Evolutionary conservation across 2,329 filamentous ascomycete species (phyloP), one percentile per base, ranked within the genome.

Genomic region (Arachnopeziza araneosa): DNA sequence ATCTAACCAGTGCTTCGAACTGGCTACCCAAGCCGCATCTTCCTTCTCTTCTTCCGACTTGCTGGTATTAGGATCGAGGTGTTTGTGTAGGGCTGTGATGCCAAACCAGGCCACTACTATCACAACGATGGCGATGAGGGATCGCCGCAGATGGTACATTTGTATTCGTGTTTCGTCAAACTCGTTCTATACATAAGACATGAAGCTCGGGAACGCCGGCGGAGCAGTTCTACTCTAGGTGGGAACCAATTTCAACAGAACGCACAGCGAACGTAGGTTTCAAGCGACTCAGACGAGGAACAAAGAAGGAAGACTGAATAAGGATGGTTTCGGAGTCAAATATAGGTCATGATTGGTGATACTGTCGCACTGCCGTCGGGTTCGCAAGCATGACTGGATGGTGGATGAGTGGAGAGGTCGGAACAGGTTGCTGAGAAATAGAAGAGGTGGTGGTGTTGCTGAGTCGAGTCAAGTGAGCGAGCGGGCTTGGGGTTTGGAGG

Each of bases 1-100:
- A 73, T 93, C 89, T 61, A 87, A 73, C 82, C 88, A 93, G 69
- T 86, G 87, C 48, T 84, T 84, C 17, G 88, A 90, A 21, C 83
- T 87, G 52, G 83, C 79, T 54, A 93, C 83, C 89, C 89, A 93
- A 65, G 75, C 76, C 60, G 77, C 76, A 71, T 91, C 87, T 66
- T 86, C 84, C 56, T 78, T 76, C 55, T 81, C 80, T 73, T 87
- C 85, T 55, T 84, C 83, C 2, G 65, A 65, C 57, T 66, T 65
- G 21, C 57, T 57, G 22, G 83, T 84, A n/a, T 82, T 82, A 1
- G 88, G 88, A 61, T 88, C 83, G 62, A 89, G 79, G 51, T 79
- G 72, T 57, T 78, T 77, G 52, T 84, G 80, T 7, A 88, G 69
- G 30, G 79, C 73, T 70, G 78, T 80, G 54, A 81, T 73, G 54